Evolutionary conservation across 768 basidiomycete genomes (phyloP), one percentile per base, ranked within the genome.

Genomic region (Russula sp.): DNA sequence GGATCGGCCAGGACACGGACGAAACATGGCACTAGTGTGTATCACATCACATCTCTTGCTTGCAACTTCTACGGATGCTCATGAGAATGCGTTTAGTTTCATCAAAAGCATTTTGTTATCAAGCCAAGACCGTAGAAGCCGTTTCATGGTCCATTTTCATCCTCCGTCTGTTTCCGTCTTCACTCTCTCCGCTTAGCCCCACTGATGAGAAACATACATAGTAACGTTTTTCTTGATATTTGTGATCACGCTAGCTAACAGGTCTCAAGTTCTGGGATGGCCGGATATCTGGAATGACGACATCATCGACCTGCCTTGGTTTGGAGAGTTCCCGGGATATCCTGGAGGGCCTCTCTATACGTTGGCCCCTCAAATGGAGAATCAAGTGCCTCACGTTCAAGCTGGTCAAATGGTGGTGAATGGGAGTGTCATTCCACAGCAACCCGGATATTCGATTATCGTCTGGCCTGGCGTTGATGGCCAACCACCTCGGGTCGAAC

Each of bases 91-190:
- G 26, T 20, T n/a, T 58, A 91, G 90, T 83, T 61, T 81, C 81
- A 57, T 74, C 75, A 9, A 76, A 77, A 68, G 72, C 76, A 30
- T 91, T 81, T 68, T 92, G 90, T 72, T 87, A 89, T 72, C 83
- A 90, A 71, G 88, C 91, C 86, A 89, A 88, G 74, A 85, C 85
- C 52, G 79, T 90, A 38, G 83, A 90, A 68, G 89, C 87, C 2
- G 83, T 92, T 72, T 90, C 90, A 0, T 92, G 90, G 90, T 79
- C 83, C 71, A 75, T 83, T 57, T 92, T 91, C 70, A 78, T 78
- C 62, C 69, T 80, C 53, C 79, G 82, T 83, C 48, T 36, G 80
- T 73, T 73, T 49, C 59, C 18, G 52, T 44, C 28, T 63, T 48
- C 24, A 64, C 67, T 26, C 26, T 53, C n/a, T 53, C 40, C 1